Percentiles rank a stretch among this genome's conserved stretches.
Evolutionary conservation across 1,139 yeast genomes (phyloP).

Genomic region (Diutina neorugosa): DNA sequence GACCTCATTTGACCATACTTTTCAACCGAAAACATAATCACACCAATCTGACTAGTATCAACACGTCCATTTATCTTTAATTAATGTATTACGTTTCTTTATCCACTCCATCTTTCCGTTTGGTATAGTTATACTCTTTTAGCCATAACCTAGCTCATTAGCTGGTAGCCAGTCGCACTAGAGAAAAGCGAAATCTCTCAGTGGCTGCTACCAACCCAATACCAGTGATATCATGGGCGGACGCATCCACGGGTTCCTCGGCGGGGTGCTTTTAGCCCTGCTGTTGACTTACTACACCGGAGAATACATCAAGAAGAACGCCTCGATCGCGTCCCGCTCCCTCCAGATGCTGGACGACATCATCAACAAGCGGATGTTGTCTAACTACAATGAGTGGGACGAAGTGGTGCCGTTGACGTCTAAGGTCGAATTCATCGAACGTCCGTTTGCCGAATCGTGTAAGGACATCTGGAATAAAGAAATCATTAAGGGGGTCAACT

Average conservation of each 20-base stretch:
- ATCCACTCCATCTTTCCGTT: too few species aligned
- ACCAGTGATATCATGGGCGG: conserved; percentile 35
- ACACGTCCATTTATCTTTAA: too few species aligned
- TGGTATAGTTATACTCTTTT: too few species aligned
- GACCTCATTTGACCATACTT: too few species aligned
- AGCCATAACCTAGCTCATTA: neutral
- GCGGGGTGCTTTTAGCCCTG: conserved; percentile 55
- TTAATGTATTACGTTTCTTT: too few species aligned
- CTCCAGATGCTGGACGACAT: conserved; percentile 36
- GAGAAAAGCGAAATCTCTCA: neutral
- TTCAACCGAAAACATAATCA: too few species aligned
- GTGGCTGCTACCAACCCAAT: neutral
- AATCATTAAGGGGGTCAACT: conserved; percentile 51
- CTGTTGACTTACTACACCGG: conserved; percentile 57
- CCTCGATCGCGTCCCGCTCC: conserved; percentile 32
- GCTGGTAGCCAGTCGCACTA: neutral
- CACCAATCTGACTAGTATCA: too few species aligned
- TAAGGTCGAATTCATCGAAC: conserved; percentile 16
- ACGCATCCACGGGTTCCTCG: conserved; percentile 55
- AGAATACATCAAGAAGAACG: conserved; percentile 40
- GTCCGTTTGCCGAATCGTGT: conserved; percentile 42
- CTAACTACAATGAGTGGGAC: conserved; percentile 24
- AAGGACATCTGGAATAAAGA: conserved; percentile 82
- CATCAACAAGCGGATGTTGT: conserved; percentile 37
- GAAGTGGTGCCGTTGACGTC: conserved; percentile 29